phyloP scores from a whole-genome alignment of 768 basidiomycete genomes.

The Amanita muscaria region DNA sequence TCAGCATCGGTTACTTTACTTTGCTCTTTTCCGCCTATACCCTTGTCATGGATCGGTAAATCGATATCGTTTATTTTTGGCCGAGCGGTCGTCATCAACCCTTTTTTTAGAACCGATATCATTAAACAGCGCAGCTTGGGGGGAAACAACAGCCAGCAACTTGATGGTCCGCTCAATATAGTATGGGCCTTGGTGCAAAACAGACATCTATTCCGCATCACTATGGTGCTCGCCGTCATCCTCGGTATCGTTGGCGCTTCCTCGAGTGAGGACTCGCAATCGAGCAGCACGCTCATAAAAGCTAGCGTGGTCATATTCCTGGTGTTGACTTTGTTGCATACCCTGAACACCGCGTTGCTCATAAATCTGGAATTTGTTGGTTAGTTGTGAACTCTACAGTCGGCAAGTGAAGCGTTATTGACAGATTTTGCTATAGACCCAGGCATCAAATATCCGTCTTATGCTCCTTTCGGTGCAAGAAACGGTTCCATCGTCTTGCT shows the following conservation, averaged over 20 bases:
- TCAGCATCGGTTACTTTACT: slow-evolving; percentile 35
- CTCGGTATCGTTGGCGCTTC: slow-evolving; percentile 26
- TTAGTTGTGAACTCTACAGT: slow-evolving; percentile 7
- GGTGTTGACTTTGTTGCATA: slow-evolving; percentile 25
- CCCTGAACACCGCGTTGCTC: slow-evolving; percentile 21
- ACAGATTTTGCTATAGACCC: slow-evolving; percentile 3
- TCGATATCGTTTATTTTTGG: neutral
- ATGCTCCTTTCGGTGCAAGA: slow-evolving; percentile 16
- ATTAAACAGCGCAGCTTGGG: neutral
- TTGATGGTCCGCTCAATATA: neutral
- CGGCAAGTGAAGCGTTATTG: too few relatives aligned
- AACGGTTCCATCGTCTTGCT: slow-evolving; percentile 24
- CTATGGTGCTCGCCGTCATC: slow-evolving; percentile 21
- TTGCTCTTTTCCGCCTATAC: slow-evolving; percentile 33
- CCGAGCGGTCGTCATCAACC: neutral
- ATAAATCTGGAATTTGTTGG: slow-evolving; percentile 14
- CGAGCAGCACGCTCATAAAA: slow-evolving; percentile 20
- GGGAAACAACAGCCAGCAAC: neutral
- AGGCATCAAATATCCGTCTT: slow-evolving; percentile 1
- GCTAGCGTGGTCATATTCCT: slow-evolving; percentile 30
- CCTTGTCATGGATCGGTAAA: slow-evolving; percentile 33
- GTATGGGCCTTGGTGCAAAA: slow-evolving; percentile 17
- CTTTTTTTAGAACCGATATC: neutral
- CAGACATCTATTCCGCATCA: slow-evolving; percentile 25
- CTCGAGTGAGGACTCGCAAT: slow-evolving; percentile 11